Evolutionary conservation across 2,329 filamentous ascomycete species (phyloP), one percentile per base, ranked within the genome.

Genomic region (Ophiostoma quercus): DNA sequence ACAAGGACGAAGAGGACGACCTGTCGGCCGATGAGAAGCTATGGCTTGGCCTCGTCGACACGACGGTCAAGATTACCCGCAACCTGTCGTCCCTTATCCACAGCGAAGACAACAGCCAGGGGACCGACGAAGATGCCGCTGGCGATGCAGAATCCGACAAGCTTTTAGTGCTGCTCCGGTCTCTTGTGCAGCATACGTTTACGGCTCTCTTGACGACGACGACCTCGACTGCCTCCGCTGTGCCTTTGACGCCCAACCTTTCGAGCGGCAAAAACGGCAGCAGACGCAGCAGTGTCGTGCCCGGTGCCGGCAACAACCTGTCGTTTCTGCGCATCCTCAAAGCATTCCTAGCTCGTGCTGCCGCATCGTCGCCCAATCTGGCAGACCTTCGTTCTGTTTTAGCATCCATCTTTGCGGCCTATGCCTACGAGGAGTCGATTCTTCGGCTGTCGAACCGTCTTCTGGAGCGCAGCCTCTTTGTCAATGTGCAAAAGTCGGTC

Each of bases 401-500:
- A 1, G 84, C 88, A 0, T 95, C 94, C 14, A 94, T 99, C 69
- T 98, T 99, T 80, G 89, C 94, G 0, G 94, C 95, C 0, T 99
- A 99, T 77, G 90, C 93, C 0, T 97, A 98, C 77, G 95, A 99
- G 78, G 92, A 94, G 77, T 94, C 91, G 0, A 91, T 99, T 19
- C 84, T 99, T 25, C 84, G 86, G 1, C 86, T 99, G 2, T 92
- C 95, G 0, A 96, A 94, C 77, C 86, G 90, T 3, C 88, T 99
- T 70, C 84, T 99, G 0, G 94, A 96, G 73, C 90, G 92, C 74
- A 95, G 95, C 75, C 84, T 97, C 6, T 99, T 98, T 75, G 86
- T 90, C 57, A 90, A 92, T 73, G 92, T 99, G 47, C 84, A 88
- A 62, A 86, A 91, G 74, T 89, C 92, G 5, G 87, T 91, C 8